Evolutionary conservation across 805 yeast species (phyloP), one percentile per base, ranked within the genome.

Genomic region (Candida berthetii): DNA sequence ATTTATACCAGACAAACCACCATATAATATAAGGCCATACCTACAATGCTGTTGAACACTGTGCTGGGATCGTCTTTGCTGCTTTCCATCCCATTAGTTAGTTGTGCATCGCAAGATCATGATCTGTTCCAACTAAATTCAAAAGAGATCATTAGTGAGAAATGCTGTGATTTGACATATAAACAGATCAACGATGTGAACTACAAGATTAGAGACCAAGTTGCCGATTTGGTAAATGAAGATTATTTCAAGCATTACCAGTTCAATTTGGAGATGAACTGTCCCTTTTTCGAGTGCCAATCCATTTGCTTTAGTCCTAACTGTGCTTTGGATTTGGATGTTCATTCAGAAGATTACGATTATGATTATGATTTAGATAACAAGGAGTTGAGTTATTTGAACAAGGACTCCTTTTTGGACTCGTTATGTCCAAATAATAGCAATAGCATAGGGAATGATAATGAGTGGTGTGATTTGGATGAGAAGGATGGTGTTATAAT

Each of bases 231-330:
- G 35, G 84, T 82, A 8, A 58, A 72, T 35, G 80, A 87, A 31
- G 88, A 90, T 50, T 93, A 86, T 63, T 91, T 93, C 76, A 77
- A 82, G 48, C 87, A 85, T 58, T 52, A 50, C 38, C 56, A 54
- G 40, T 93, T 87, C 69, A 82, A 88, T 58, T 73, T 93, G 42
- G 89, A 93, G 55, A 69, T 93, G 43, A 87, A 80, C 61, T 56
- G 99, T 61, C 91, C 95, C 22, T 56, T 89, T 85, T 60, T 85
- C 87, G 89, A 78, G 78, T 49, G 88, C 81, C 51, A 78, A 70
- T 54, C 58, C 4, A 55, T 56, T 36, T 56, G 61, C 36, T 56
- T 56, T 40, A 52, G 56, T 34, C 58, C 58, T 14, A 54, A 50
- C 7, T 56, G 61, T 35, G 56, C 52, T 34, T 39, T 56, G 4